A percentile compares a stretch with the other conserved stretches of the same genome.
These are phyloP conservation scores for Pseudocercospora ulei DNA, from an alignment of 2,329 filamentous ascomycete species.

Conservation along the genomic window DNA sequence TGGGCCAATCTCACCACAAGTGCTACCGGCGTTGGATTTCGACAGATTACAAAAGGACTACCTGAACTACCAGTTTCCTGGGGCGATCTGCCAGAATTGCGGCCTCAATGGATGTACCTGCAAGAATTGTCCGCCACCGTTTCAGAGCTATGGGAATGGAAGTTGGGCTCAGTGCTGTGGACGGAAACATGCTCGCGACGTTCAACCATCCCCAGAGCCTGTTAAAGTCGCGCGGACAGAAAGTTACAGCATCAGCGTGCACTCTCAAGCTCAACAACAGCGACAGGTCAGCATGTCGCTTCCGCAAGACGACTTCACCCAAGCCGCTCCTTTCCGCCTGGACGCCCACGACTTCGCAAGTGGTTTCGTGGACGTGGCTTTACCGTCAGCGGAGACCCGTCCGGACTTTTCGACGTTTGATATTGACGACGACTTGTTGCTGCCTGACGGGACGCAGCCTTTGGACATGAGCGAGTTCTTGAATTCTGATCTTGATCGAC, in stretches of 20 bases:
- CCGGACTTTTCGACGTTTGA: slow-evolving; percentile 13
- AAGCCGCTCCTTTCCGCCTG: slow-evolving; percentile 2
- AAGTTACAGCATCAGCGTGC: slow-evolving; percentile 12
- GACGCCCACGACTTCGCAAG: slow-evolving; percentile 6
- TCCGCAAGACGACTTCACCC: background rate
- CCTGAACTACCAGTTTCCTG: slow-evolving; percentile 29
- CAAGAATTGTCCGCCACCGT: slow-evolving; percentile 30
- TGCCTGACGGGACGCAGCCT: slow-evolving; percentile 13
- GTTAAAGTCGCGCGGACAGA: slow-evolving; percentile 18
- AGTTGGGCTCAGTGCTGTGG: slow-evolving; percentile 33
- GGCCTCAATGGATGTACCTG: slow-evolving; percentile 32
- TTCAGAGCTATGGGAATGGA: slow-evolving; percentile 28
- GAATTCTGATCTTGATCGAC: slow-evolving; percentile 21
- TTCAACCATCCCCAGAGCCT: slow-evolving; percentile 19
- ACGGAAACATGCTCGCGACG: slow-evolving; percentile 29
- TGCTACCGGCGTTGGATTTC: slow-evolving; percentile 24
- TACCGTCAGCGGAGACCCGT: slow-evolving; percentile 5
- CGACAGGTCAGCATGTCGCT: background rate
- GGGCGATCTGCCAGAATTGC: slow-evolving; percentile 33
- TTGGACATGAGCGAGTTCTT: slow-evolving; percentile 25
- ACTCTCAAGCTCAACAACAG: slow-evolving; percentile 8
- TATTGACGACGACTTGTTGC: slow-evolving; percentile 12
- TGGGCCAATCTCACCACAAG: slow-evolving; percentile 9
- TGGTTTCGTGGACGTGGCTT: slow-evolving; percentile 10
- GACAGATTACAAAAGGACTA: slow-evolving; percentile 27